Evolutionary conservation across 169 alveolate genomes (phyloP), one percentile per base, ranked within the genome.

Genomic region (Amoebophrya sp.): DNA sequence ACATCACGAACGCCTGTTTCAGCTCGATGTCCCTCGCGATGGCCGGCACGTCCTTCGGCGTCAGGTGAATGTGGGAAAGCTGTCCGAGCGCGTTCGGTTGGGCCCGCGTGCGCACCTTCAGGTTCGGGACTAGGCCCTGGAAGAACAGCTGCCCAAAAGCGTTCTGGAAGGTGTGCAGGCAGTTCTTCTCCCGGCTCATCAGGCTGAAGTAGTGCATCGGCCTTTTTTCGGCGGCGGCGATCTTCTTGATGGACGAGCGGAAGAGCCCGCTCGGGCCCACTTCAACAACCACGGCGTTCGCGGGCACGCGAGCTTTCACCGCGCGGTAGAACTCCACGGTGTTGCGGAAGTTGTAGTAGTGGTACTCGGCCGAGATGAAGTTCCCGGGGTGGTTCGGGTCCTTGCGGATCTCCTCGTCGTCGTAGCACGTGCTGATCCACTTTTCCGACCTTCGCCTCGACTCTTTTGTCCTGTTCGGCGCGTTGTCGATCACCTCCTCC

Each of bases 261-360:
- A 58, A 58, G 29, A 58, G 23, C 7, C 78, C 78, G 34, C 39
- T 23, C 78, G 78, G 78, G 0, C 78, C 78, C 26, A 58, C 34
- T 29, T 58, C 78, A 4, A 58, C 78, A 2, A 58, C 34, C 78
- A 58, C 78, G 29, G 78, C 78, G 34, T 58, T 58, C 34, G 26
- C 34, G 34, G 78, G 78, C 26, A 58, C 78, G 4, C 78, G 78
- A 16, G 78, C 7, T n/a, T 58, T 58, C 34, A 58, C 78, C 39
- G 78, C 78, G 7, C 78, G 78, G 78, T 58, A 58, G 23, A 58
- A 58, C 23, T 58, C 78, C 23, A 58, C 78, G 34, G 78, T 58
- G 34, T 58, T 58, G 78, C 78, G 78, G 78, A 58, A 58, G 78
- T 58, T 58, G 78, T 58, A 58, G 78, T n/a, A 58, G 34, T 58